Conservation (phyloP, 106 monocot genomes). For the Cymbidium sinense region DNA sequence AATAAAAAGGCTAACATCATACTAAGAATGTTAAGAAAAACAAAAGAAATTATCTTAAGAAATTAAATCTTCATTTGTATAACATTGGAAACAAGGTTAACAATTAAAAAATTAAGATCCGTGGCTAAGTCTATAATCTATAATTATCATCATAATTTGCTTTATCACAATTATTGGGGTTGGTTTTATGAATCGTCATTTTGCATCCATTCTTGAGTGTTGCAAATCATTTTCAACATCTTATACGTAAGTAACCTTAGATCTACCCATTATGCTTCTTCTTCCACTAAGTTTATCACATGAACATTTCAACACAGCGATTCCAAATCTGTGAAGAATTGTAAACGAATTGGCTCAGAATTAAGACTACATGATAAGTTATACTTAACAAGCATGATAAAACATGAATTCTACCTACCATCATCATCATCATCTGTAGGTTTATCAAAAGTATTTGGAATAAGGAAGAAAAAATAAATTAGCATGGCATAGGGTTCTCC, state of each 20-base stretch:
- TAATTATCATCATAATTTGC: background rate
- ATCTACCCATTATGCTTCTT: background rate
- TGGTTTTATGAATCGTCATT: background rate
- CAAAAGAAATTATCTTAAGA: background rate
- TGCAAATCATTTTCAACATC: background rate
- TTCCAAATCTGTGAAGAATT: background rate
- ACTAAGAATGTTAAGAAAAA: background rate
- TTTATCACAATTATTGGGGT: background rate
- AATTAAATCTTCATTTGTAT: no score
- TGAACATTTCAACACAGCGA: background rate
- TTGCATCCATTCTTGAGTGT: background rate
- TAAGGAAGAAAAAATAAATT: background rate
- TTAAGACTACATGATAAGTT: background rate
- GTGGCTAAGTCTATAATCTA: background rate
- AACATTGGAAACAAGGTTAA: background rate
- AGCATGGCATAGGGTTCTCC: no score
- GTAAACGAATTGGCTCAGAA: background rate
- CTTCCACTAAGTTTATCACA: background rate
- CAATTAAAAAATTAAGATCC: background rate
- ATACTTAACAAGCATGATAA: background rate
- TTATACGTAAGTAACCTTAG: background rate
- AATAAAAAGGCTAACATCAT: background rate
- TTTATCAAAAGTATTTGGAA: background rate
- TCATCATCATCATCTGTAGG: background rate
- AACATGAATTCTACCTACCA: background rate